Percentiles rank a stretch among this genome's conserved stretches.
Evolutionary conservation across 2,329 filamentous ascomycete species (phyloP).

Genomic region (Hymenoscyphus fructigenus): DNA sequence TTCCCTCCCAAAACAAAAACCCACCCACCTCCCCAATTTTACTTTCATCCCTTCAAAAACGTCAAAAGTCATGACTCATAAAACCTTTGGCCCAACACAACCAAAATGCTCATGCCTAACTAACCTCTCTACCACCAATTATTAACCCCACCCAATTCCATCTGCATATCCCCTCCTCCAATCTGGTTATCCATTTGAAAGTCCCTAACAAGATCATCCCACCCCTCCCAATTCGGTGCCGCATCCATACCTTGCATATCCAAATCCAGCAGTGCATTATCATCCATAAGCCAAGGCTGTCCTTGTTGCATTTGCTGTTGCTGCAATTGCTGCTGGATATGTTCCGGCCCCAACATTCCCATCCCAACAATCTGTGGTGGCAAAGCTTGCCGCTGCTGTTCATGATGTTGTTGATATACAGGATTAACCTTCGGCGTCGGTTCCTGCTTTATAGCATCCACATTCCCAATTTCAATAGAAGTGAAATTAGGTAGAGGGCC

Average conservation of each 20-base stretch:
- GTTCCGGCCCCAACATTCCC: conserved; percentile 26
- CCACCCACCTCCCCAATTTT: no score
- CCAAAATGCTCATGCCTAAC: no score
- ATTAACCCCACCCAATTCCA: no score
- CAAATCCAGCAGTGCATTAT: conserved; percentile 28
- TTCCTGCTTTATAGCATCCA: background rate
- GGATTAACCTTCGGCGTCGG: background rate
- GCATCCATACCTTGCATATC: conserved; percentile 33
- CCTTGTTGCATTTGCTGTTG: conserved; percentile 15
- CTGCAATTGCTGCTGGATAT: conserved; percentile 19
- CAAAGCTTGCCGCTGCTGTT: background rate
- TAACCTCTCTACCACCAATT: no score
- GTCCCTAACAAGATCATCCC: conserved; percentile 39
- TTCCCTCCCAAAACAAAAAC: no score
- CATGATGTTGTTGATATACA: background rate
- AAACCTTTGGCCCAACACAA: no score
- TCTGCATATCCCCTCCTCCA: background rate
- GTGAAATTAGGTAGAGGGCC: background rate
- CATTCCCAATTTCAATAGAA: background rate
- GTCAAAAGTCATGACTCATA: no score
- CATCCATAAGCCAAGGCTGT: conserved; percentile 31
- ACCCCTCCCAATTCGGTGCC: conserved; percentile 36
- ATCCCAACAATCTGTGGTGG: conserved; percentile 28
- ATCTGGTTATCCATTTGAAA: conserved; percentile 28
- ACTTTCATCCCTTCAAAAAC: no score